Conservation (phyloP, 768 basidiomycete species). For the Hirschioporus abietinus region DNA sequence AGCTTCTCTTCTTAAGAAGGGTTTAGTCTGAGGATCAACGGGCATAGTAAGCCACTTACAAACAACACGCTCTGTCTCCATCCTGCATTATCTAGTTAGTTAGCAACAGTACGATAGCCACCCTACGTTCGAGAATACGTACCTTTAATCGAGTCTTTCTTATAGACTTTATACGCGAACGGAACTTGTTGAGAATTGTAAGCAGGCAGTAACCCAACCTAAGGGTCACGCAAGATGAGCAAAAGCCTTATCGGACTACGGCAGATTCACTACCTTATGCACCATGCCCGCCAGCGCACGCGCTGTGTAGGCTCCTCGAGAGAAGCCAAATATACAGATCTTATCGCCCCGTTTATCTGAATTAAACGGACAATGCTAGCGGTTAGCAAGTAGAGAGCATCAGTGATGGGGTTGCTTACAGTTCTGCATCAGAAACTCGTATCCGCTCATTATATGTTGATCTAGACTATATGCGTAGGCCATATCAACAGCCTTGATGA, state of each 20-base stretch:
- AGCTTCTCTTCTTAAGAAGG: constrained; percentile 45
- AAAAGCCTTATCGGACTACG: too few relatives aligned
- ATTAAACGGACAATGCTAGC: too few relatives aligned
- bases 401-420: constrained; percentile 25
- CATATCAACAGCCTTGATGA: too few relatives aligned
- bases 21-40: too few relatives aligned
- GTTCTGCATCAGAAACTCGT: constrained; percentile 75
- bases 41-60: constrained; percentile 1
- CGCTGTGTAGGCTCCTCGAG: constrained; percentile 60
- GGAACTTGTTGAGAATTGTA: constrained; percentile 65
- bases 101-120: too few relatives aligned
- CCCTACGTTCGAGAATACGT: too few relatives aligned
- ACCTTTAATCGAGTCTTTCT: constrained; percentile 23
- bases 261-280: constrained; percentile 28
- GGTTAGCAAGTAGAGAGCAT: too few relatives aligned
- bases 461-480: constrained; percentile 31
- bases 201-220: constrained; percentile 68
- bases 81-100: constrained; percentile 32
- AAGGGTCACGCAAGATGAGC: too few relatives aligned
- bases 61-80: constrained; percentile 53
- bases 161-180: constrained; percentile 74
- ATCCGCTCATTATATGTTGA: constrained; percentile 68
- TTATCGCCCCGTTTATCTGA: constrained; percentile 54
- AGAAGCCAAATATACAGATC: constrained; percentile 73
- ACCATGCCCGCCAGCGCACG: constrained; percentile 77